Evolutionary conservation across 805 yeast species (phyloP).

Genomic region (Candida krabiensis): DNA sequence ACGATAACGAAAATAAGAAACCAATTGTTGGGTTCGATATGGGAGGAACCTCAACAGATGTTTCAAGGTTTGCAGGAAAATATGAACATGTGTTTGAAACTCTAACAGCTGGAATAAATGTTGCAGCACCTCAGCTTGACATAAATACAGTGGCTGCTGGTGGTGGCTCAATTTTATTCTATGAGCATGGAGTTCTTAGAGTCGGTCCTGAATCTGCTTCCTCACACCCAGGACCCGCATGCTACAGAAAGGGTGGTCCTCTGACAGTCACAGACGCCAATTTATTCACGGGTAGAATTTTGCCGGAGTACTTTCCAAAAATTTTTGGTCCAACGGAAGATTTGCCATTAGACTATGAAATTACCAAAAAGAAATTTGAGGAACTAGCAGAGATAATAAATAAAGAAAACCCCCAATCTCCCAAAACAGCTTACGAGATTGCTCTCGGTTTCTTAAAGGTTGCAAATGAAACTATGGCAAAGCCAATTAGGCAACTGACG

Average conservation of each 20-base stretch:
- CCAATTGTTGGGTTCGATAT: slow-evolving; percentile 36
- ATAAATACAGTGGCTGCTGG: slow-evolving; percentile 35
- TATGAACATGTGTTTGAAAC: slow-evolving; percentile 33
- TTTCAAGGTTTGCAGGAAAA: slow-evolving; percentile 34
- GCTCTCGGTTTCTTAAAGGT: slow-evolving; percentile 78
- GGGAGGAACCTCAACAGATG: slow-evolving; percentile 42
- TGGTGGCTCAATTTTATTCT: slow-evolving; percentile 63
- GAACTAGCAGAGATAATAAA: slow-evolving; percentile 57
- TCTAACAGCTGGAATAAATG: slow-evolving; percentile 34
- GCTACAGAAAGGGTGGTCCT: slow-evolving; percentile 82
- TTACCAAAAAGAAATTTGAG: slow-evolving; percentile 50
- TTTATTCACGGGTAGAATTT: slow-evolving; percentile 62
- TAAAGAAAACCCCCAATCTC: slow-evolving; percentile 29
- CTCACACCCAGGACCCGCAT: slow-evolving; percentile 86
- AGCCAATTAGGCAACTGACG: slow-evolving; percentile 76
- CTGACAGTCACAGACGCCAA: slow-evolving; percentile 84
- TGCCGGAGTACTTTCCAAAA: slow-evolving; percentile 72
- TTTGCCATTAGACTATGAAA: slow-evolving; percentile 59
- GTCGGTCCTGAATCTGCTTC: slow-evolving; percentile 87
- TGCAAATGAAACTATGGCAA: slow-evolving; percentile 81
- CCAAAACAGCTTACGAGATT: slow-evolving; percentile 57
- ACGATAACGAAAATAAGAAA: slow-evolving; percentile 30
- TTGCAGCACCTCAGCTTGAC: slow-evolving; percentile 36
- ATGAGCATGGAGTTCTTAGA: slow-evolving; percentile 66
- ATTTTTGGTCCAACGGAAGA: slow-evolving; percentile 80